phyloP scores from a whole-genome alignment of 108 stramenopile genomes.

The Hondaea fermentalgiana region DNA sequence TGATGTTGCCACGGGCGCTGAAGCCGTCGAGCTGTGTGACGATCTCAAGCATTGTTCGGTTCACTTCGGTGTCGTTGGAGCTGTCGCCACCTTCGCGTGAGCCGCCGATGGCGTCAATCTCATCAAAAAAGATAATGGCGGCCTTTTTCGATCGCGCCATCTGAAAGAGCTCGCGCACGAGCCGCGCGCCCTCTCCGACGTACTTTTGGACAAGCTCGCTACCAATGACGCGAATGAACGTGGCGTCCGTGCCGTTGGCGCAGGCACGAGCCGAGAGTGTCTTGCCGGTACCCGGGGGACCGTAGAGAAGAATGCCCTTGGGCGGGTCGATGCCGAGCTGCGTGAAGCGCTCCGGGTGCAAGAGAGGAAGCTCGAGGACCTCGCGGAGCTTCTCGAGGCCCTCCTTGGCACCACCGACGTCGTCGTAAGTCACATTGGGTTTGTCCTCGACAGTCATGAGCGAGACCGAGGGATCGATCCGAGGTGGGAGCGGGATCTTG shows the following conservation, averaged over 20 bases:
- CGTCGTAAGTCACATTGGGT: conserved; percentile 99
- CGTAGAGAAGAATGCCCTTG: conserved; percentile 87
- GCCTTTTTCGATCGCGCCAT: conserved; percentile 91
- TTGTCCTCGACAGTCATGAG: conserved; percentile 99
- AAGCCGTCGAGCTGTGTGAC: conserved; percentile 96
- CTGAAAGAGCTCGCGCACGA: conserved; percentile 97
- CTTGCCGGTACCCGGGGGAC: conserved; percentile 92
- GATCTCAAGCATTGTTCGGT: conserved; percentile 97
- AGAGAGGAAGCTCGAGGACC: conserved; percentile 81
- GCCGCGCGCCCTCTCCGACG: conserved; percentile 96
- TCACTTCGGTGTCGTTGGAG: conserved; percentile 56
- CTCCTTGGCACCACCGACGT: conserved; percentile 92
- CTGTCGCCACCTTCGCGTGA: conserved; percentile 65
- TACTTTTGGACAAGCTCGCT: conserved; percentile 90
- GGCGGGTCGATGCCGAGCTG: conserved; percentile 94
- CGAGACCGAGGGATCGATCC: conserved; percentile 95
- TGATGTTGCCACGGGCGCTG: conserved; percentile 94
- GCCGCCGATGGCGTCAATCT: conserved; percentile 92
- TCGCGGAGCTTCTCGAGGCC: conserved; percentile 88
- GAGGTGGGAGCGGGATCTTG: conserved; percentile 96
- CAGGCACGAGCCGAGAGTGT: conserved; percentile 82
- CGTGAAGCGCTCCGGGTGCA: conserved; percentile 93
- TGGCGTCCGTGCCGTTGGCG: conserved; percentile 93
- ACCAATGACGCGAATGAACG: conserved; percentile 95
- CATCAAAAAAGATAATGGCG: conserved; percentile 91